Base-by-base conservation (phyloP, 2,329 filamentous ascomycete genomes). In the Claviceps sp. region DNA sequence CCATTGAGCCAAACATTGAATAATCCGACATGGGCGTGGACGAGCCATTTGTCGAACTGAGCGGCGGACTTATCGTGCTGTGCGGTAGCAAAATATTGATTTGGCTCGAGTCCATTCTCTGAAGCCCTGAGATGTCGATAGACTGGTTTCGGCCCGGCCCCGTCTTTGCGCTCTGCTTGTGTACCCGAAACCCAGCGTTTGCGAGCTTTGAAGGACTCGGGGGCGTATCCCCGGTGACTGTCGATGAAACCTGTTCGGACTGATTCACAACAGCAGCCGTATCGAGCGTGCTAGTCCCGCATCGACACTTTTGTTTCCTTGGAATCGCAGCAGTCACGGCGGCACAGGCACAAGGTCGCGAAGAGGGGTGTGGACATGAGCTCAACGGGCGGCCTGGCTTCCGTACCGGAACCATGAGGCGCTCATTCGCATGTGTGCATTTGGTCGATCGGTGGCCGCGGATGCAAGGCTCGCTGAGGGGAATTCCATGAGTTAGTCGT, bases 381-480 rank as follows among this genome's bases (percentile, higher is more conserved):
- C 82, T 86, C 51, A 87, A 67, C 8, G 84, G 84, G 48, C 84
- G 75, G 18, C 84, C 84, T 16, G 84, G 84, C 61, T 86, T 86
- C 56, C 83, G 78, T 16, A 88, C 84, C 22, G 81, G 80, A 3
- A 86, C 72, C 73, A 87, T 80, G 37, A 86, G 69, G 54, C 84
- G 78, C 59, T 86, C 82, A 56, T 75, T 74, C 55, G 73, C 75
- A 63, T 88, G 84, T 47, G 77, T 82, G 66, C 84, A 88, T 71
- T 85, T 86, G 50, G 84, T 86, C 34, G 84, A 87, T 60, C 84
- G 81, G 66, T 88, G 84, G 52, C 84, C 84, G 61, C 84, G 81
- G 59, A 87, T 87, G 64, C 84, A 87, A 62, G 84, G 83, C 72
- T 80, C 80, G 67, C 84, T 87, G 59, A 20, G 40, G 4, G 9